phyloP scores from a whole-genome alignment of 202 grass and related monocot species.

The Eragrostis tef region DNA sequence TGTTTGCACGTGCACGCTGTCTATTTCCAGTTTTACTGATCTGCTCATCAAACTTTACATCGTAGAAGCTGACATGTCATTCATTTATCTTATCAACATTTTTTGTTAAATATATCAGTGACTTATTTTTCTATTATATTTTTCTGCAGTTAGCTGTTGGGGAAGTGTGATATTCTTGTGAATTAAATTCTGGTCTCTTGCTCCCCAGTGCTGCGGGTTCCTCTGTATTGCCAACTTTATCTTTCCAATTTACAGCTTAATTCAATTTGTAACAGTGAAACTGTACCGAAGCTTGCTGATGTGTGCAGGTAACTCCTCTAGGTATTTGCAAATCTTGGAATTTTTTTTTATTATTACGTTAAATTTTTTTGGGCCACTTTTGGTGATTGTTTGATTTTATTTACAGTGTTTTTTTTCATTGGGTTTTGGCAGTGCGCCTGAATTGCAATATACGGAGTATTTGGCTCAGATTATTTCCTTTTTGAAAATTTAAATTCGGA shows the following conservation, averaged over 20 bases:
- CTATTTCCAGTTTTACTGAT: not conserved
- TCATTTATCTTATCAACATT: not conserved
- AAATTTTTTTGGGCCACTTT: not conserved
- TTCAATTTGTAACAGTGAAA: slow-evolving; percentile 2
- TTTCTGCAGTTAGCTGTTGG: slow-evolving; percentile 59
- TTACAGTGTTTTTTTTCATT: not conserved
- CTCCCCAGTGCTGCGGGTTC: slow-evolving; percentile 12
- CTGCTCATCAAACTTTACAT: not conserved
- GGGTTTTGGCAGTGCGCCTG: not conserved
- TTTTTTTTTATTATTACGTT: not conserved
- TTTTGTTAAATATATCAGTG: slow-evolving; percentile 37
- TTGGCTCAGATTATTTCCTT: not conserved
- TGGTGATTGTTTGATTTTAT: not conserved
- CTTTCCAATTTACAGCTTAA: slow-evolving; percentile 1
- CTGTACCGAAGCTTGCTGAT: not conserved
- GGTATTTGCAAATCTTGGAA: slow-evolving; percentile 38
- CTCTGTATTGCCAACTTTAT: slow-evolving; percentile 26
- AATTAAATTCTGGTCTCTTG: not conserved
- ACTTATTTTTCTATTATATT: slow-evolving; percentile 13
- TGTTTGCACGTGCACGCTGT: not conserved
- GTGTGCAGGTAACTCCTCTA: not conserved
- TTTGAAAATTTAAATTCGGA: not conserved
- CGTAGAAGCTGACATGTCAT: not conserved
- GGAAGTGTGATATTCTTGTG: slow-evolving; percentile 45
- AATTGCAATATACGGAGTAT: not conserved